A percentile compares a stretch with the other conserved stretches of the same genome.
These are phyloP conservation scores for Staphylotrichum tortipilum DNA, from an alignment of 495 filamentous ascomycete genomes.

Conservation along the genomic window DNA sequence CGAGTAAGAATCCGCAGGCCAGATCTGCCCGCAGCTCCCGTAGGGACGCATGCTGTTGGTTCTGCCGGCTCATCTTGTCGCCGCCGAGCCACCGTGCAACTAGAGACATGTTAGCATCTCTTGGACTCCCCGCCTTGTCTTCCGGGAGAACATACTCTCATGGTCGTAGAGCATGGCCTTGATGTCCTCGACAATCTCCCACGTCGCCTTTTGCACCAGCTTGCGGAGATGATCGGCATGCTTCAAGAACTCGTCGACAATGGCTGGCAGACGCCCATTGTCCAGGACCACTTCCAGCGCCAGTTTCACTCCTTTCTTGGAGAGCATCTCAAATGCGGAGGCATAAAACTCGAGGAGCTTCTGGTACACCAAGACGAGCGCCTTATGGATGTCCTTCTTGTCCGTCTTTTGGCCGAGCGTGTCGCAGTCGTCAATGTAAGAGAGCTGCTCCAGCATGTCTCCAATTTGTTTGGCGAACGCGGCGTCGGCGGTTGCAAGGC, in stretches of 20 bases:
- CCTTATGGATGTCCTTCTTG: slow-evolving; percentile 16
- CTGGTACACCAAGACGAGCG: slow-evolving; percentile 17
- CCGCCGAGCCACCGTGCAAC: neutral
- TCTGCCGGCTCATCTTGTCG: neutral
- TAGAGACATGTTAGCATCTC: neutral
- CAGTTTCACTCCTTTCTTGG: neutral
- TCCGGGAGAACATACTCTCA: slow-evolving; percentile 14
- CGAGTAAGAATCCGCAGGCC: neutral
- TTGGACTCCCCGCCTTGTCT: too few species aligned
- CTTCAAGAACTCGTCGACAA: slow-evolving; percentile 15
- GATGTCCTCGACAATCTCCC: slow-evolving; percentile 18
- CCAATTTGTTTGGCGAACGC: slow-evolving; percentile 10
- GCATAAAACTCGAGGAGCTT: slow-evolving; percentile 6
- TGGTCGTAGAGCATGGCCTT: slow-evolving; percentile 19
- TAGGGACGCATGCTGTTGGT: neutral
- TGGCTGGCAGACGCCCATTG: slow-evolving; percentile 11
- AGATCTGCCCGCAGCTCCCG: neutral
- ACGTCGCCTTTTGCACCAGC: slow-evolving; percentile 15
- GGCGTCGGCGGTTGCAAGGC: slow-evolving; percentile 8
- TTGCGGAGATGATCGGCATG: slow-evolving; percentile 11
- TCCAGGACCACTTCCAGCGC: slow-evolving; percentile 4
- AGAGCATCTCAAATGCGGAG: neutral
- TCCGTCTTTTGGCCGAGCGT: slow-evolving; percentile 20
- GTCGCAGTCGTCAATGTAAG: slow-evolving; percentile 22
- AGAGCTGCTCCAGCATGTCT: slow-evolving; percentile 16